Evolutionary conservation across 805 yeast genomes (phyloP), one percentile per base, ranked within the genome.

Genomic region (Kodamaea hsintzibuensis): DNA sequence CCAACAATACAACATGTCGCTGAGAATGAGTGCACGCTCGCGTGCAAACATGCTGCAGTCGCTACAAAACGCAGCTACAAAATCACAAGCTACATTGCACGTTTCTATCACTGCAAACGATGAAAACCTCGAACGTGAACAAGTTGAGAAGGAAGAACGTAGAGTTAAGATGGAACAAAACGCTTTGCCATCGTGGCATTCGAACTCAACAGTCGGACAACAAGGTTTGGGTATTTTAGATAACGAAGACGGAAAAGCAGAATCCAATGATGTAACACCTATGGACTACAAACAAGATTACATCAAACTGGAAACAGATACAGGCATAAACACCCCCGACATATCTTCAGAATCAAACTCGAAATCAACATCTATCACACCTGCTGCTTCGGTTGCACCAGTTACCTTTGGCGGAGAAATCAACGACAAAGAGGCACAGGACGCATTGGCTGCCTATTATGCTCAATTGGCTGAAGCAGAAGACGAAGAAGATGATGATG

Each of bases 161-260:
- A 84, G 82, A 69, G 86, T 81, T 69, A 79, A 82, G 60, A 78
- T 92, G 69, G 86, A 88, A 65, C 97, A 93, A 69, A 95, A 95
- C 67, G 97, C 97, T 3, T 78, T 95, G 60, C 99, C 99, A 7
- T 86, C 95, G 27, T 95, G 99, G 99, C 97, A 95, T 67, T 84
- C 88, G 59, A 86, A 87, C 61, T 84, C 93, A 65, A 92, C 99
- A 0, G 93, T 93, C 60, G 97, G 96, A 46, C 78, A 85, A 60
- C 70, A 79, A 12, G 77, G 80, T 2, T 68, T 82, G 55, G 89
- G 86, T 54, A 80, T 75, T 57, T 62, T 84, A 55, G 86, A 80
- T 57, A 76, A 72, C 45, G 84, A 77, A 37, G 87, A 81, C 35
- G 25, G 55, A 49, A 10, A 40, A 8, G 62, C 62, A 2, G 58